These are phyloP conservation scores for Achlya hypogyna DNA, from an alignment of 352 stramenopile species.

Conservation along the genomic window DNA sequence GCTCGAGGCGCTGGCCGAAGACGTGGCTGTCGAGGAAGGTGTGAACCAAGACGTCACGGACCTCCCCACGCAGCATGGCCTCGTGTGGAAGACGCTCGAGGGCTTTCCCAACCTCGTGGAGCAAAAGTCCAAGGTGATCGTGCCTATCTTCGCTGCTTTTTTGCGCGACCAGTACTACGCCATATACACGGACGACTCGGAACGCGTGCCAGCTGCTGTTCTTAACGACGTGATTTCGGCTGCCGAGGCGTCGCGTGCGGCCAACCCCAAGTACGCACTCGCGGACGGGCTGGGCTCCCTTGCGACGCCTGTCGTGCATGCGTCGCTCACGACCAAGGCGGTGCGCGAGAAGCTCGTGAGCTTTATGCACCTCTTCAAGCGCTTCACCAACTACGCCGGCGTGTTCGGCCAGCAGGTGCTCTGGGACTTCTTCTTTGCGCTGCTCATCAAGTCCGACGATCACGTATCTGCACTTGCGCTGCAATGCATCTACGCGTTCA, in stretches of 20 bases:
- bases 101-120: constrained; percentile 70
- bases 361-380: constrained; percentile 70
- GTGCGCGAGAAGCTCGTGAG: constrained; percentile 75
- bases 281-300: background rate
- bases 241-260: background rate
- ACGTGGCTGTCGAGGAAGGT: constrained; percentile 5
- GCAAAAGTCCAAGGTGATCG: constrained; percentile 78
- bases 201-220: constrained; percentile 29
- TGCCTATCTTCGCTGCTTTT: constrained; percentile 77
- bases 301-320: background rate
- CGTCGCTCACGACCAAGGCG: constrained; percentile 54
- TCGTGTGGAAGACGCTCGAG: constrained; percentile 74
- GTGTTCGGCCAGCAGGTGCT: constrained; percentile 71
- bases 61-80: constrained; percentile 50
- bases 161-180: constrained; percentile 67
- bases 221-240: background rate
- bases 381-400: constrained; percentile 82
- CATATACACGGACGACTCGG: constrained; percentile 69
- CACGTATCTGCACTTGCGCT: constrained; percentile 78
- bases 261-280: constrained; percentile 15
- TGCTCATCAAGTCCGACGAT: constrained; percentile 86
- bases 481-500: constrained; percentile 79
- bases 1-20: background rate
- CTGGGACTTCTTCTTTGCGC: constrained; percentile 77
- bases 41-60: constrained; percentile 39